These are phyloP conservation scores for Betula pendula DNA, from an alignment of 306 rosid species.

Conservation along the genomic window DNA sequence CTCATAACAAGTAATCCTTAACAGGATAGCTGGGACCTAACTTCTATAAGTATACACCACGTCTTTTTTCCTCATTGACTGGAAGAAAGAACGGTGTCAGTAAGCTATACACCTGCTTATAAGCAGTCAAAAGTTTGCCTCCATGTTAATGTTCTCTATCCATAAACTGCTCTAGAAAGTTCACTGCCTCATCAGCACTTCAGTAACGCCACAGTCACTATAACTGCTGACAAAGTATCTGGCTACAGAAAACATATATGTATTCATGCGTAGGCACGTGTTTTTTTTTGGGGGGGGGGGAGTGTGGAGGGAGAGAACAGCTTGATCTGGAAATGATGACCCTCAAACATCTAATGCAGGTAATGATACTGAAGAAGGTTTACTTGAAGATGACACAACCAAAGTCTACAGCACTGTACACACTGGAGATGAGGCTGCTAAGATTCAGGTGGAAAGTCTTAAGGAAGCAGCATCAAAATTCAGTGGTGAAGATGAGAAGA, in stretches of 20 bases:
- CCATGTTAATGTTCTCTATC: not conserved
- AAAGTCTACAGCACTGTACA: not conserved
- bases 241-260: not conserved
- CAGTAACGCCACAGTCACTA: not conserved
- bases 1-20: not conserved
- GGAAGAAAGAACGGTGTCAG: not conserved
- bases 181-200: not conserved
- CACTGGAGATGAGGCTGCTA: not conserved
- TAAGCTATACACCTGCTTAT: not conserved
- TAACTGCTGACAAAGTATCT: not conserved
- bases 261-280: not conserved
- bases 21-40: not conserved
- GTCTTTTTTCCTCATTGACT: not conserved
- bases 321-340: conserved; percentile 17
- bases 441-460: conserved; percentile 19
- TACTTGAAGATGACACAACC: conserved; percentile 15
- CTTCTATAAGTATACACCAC: not conserved
- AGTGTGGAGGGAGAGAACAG: not conserved
- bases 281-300: not conserved
- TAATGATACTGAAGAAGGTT: conserved; percentile 22
- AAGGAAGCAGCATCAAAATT: conserved; percentile 27
- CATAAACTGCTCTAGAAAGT: not conserved
- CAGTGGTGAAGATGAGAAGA: conserved; percentile 13
- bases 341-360: conserved; percentile 17
- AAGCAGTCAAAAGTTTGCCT: not conserved